Evolutionary conservation across 306 rosid genomes (phyloP).

Genomic region (Rosa multiflora): DNA sequence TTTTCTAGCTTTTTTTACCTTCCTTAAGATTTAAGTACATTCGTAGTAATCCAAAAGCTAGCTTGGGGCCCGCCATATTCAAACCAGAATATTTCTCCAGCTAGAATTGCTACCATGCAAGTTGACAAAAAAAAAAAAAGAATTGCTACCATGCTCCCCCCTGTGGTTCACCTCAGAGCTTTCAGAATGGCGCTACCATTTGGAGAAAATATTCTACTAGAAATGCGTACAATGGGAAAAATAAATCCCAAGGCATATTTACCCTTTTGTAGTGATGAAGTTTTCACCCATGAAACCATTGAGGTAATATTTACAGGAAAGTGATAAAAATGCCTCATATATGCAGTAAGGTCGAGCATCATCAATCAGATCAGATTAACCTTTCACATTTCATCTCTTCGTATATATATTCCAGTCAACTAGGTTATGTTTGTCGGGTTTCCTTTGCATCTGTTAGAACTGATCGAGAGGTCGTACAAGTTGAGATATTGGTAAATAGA

Average conservation of each 20-base stretch:
- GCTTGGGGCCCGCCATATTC: constrained; percentile 32
- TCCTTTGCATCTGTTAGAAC: not conserved
- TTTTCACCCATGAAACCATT: not conserved
- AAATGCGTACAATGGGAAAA: not conserved
- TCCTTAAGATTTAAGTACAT: constrained; percentile 28
- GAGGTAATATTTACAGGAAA: not conserved
- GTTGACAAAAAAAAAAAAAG: no score
- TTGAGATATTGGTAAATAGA: not conserved
- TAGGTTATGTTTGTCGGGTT: not conserved
- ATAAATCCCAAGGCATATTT: not conserved
- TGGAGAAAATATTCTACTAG: not conserved
- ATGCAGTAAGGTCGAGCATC: not conserved
- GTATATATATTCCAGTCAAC: not conserved
- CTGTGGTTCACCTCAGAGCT: not conserved
- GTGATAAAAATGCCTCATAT: not conserved
- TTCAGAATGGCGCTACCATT: not conserved
- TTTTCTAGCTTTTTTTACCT: not conserved
- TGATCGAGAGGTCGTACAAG: not conserved
- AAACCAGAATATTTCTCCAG: constrained; percentile 26
- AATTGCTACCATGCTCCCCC: not conserved
- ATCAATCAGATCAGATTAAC: not conserved
- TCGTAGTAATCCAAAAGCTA: constrained; percentile 37
- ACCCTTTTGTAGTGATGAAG: not conserved
- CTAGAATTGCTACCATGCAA: not conserved
- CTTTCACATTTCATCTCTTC: constrained; percentile 3